phyloP scores from a whole-genome alignment of 345 rosid genomes.

The Citrus inodora region DNA sequence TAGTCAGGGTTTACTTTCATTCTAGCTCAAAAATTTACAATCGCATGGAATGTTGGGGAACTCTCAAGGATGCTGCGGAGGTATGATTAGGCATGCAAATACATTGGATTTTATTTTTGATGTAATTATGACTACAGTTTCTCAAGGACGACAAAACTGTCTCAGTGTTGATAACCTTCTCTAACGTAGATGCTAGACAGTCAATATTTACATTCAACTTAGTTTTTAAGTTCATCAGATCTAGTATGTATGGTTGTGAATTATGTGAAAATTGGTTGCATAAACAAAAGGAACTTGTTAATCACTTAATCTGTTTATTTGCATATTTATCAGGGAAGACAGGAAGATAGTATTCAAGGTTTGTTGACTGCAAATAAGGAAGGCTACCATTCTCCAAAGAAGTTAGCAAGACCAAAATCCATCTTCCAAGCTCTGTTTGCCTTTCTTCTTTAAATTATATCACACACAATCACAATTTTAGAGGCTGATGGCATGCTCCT shows the following conservation, averaged over 20 bases:
- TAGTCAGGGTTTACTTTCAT: constrained; percentile 84
- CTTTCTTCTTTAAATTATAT: constrained; percentile 56
- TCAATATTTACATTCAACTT: background rate
- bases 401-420: constrained; percentile 46
- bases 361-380: constrained; percentile 33
- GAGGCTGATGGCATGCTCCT: constrained; percentile 8
- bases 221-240: background rate
- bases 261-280: background rate
- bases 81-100: constrained; percentile 20
- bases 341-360: constrained; percentile 40
- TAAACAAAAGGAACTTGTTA: background rate
- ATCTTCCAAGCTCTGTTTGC: constrained; percentile 73
- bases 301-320: background rate
- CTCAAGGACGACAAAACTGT: background rate
- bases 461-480: background rate
- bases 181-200: background rate
- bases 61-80: constrained; percentile 71
- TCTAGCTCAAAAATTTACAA: constrained; percentile 68
- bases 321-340: constrained; percentile 42
- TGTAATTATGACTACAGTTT: background rate
- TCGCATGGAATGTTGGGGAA: constrained; percentile 80
- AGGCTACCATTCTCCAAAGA: constrained; percentile 28
- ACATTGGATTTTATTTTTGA: background rate
- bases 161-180: background rate
- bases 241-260: background rate